Evolutionary conservation across 805 yeast genomes (phyloP).

Genomic region (Myxozyma nipponensis): DNA sequence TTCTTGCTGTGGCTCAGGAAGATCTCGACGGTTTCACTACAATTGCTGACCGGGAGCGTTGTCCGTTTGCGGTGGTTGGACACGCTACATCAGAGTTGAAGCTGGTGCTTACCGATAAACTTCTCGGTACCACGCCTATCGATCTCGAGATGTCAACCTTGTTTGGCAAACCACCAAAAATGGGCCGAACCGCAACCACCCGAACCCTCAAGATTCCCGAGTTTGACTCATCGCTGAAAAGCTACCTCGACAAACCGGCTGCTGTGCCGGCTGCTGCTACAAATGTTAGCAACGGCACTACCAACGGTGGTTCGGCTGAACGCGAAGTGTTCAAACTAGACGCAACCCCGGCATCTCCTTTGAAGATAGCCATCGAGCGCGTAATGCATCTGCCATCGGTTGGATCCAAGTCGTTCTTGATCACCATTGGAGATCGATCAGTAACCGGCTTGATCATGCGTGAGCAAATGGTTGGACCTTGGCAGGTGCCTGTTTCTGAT

Average conservation of each 20-base stretch:
- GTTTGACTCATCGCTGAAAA: constrained; percentile 35
- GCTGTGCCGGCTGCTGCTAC: constrained; percentile 6
- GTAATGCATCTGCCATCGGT: constrained; percentile 89
- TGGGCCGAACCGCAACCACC: constrained; percentile 72
- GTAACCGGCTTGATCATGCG: constrained; percentile 95
- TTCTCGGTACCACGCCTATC: constrained; percentile 79
- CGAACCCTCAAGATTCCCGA: constrained; percentile 48
- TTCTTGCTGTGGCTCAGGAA: constrained; percentile 80
- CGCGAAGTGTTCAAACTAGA: constrained; percentile 8
- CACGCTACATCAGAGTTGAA: constrained; percentile 84
- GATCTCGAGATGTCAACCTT: constrained; percentile 92
- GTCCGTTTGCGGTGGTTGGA: constrained; percentile 95
- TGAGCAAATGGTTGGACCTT: constrained; percentile 98
- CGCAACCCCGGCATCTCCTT: constrained; percentile 19
- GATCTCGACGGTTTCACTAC: constrained; percentile 67
- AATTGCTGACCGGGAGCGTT: constrained; percentile 92
- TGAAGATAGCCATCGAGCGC: constrained; percentile 60
- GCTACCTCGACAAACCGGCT: constrained; percentile 26
- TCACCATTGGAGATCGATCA: constrained; percentile 98
- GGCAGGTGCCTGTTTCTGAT: constrained; percentile 99
- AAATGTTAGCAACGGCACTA: not conserved
- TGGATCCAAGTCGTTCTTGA: constrained; percentile 88
- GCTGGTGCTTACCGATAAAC: constrained; percentile 72
- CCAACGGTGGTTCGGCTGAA: constrained; percentile 4
- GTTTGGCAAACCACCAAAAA: constrained; percentile 96